Evolutionary conservation across 2,329 filamentous ascomycete species (phyloP).

Genomic region (Penicillium griseofulvum): DNA sequence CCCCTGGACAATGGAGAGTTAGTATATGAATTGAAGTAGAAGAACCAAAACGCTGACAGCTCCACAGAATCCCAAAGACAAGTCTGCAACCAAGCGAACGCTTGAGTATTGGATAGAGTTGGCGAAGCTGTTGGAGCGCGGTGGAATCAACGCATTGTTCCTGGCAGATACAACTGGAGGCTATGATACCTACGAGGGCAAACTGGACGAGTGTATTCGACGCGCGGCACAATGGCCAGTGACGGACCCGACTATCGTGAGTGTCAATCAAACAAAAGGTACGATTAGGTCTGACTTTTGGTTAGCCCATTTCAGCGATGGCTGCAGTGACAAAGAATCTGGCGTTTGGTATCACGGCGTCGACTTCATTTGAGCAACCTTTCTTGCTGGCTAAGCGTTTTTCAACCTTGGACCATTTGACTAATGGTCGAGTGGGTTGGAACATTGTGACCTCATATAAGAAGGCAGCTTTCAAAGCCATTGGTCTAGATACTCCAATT

Average conservation of each 20-base stretch:
- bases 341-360: constrained; percentile 61
- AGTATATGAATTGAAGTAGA: constrained; percentile 9
- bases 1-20: constrained; percentile 66
- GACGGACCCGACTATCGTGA: constrained; percentile 62
- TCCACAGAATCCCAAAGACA: constrained; percentile 58
- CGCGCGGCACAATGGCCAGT: constrained; percentile 64
- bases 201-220: constrained; percentile 60
- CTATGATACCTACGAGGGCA: constrained; percentile 62
- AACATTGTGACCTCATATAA: constrained; percentile 66
- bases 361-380: constrained; percentile 62
- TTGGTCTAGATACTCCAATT: constrained; percentile 57
- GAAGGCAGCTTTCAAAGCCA: constrained; percentile 62
- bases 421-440: constrained; percentile 61
- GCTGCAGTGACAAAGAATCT: constrained; percentile 65
- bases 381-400: constrained; percentile 63
- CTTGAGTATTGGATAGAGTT: constrained; percentile 64
- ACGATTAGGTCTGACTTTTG: neutral
- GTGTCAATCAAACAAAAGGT: constrained; percentile 22
- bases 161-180: constrained; percentile 65
- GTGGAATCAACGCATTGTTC: constrained; percentile 64
- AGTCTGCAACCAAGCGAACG: constrained; percentile 59
- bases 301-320: constrained; percentile 62
- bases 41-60: neutral
- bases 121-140: constrained; percentile 60
- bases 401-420: constrained; percentile 62